Base-by-base conservation (phyloP, 2,329 filamentous ascomycete genomes). In the Trichoderma afroharzianum region DNA sequence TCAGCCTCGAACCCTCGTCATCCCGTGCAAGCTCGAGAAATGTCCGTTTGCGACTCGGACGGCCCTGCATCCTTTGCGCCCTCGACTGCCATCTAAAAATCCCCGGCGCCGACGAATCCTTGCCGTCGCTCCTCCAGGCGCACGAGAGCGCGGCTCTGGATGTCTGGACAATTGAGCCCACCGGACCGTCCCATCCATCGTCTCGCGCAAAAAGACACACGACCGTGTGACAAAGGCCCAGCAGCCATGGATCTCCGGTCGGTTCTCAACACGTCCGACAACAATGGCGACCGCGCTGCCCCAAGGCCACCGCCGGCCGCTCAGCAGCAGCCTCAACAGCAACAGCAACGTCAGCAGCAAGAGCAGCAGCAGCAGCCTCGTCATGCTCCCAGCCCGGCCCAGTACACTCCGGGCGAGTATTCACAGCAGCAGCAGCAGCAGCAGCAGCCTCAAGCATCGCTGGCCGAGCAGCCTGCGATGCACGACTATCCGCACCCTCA, bases 211-310 rank as follows among this genome's bases (percentile, higher is more conserved):
- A 53, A 70, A 39, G 58, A 55, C 36, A 57, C 43, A 70, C 61
- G 50, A 62, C 28, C 36, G 59, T 55, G 53, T 57, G 62, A 72
- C 59, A 43, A 18, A 57, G 68, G 39, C 30, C 55, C 33, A 39
- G 61, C 33, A 57, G 77, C 71, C 69, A 85, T 88, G 87, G 86
- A 88, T 81, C 82, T 88, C 71, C 80, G 82, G 74, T 84, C 83
- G 18, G 86, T 90, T 76, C 80, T 90, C 62, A 90, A 89, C 78
- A 82, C 83, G 26, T 83, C 85, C 43, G 87, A 87, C 73, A 80
- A 87, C 73, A 80, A 80, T 71, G 84, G 81, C 75, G 84, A 82
- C 64, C 79, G 80, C 73, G 77, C 78, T 59, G 79, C 80, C 64
- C 76, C 79, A 70, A 80, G 79, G 73, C 78, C 80, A 67, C 76